phyloP scores from a whole-genome alignment of 805 yeast genomes.

The Yamadazyma tumulicola region DNA sequence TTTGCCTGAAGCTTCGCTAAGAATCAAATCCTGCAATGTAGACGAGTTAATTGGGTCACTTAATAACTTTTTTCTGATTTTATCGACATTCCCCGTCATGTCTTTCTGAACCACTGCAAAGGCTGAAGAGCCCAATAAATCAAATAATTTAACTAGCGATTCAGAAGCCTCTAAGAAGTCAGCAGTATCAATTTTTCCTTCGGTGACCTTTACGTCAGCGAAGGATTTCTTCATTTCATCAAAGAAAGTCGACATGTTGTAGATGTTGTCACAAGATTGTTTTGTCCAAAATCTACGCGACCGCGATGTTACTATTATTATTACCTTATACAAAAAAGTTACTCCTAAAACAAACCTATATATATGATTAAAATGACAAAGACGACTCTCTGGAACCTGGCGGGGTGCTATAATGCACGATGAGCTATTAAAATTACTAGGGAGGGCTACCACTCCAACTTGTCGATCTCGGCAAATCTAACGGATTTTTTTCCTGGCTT shows the following conservation, averaged over 20 bases:
- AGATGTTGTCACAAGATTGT: too few relatives aligned
- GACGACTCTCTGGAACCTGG: too few relatives aligned
- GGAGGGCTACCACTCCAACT: conserved; percentile 30
- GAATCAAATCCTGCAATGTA: conserved; percentile 76
- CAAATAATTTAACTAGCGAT: conserved; percentile 78
- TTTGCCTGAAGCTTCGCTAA: conserved; percentile 65
- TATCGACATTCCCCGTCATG: conserved; percentile 81
- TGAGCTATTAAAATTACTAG: too few relatives aligned
- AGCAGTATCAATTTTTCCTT: conserved; percentile 64
- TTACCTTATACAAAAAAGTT: too few relatives aligned
- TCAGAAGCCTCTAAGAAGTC: conserved; percentile 81
- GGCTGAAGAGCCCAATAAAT: conserved; percentile 80
- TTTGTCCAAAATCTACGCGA: too few relatives aligned
- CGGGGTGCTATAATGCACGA: too few relatives aligned
- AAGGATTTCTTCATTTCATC: conserved; percentile 74
- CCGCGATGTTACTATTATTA: too few relatives aligned
- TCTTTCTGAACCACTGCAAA: conserved; percentile 82
- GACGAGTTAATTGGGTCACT: conserved; percentile 58
- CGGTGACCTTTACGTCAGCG: conserved; percentile 64
- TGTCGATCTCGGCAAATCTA: conserved; percentile 29
- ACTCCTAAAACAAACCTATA: too few relatives aligned
- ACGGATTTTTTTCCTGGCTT: too few relatives aligned
- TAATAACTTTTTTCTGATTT: conserved; percentile 64
- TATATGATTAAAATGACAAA: too few relatives aligned
- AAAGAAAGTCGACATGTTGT: conserved; percentile 69